These are phyloP conservation scores for Mantamonas sphyraenae DNA, from an alignment of 78 protist species.

Conservation along the genomic window DNA sequence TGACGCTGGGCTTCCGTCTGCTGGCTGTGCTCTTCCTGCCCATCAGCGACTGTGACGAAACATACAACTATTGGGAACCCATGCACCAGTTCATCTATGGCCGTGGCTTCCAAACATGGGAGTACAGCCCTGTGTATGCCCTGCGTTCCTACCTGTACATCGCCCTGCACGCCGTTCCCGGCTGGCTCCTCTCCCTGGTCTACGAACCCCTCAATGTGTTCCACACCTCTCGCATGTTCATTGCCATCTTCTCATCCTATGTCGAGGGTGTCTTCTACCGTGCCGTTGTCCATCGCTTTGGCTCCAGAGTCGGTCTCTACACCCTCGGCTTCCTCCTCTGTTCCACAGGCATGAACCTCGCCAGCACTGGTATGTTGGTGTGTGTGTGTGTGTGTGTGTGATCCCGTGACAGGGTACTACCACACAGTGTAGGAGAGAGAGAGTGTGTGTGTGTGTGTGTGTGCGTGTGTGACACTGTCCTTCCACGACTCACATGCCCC, in stretches of 20 bases:
- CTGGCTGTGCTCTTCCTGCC: background rate
- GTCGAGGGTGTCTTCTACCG: background rate
- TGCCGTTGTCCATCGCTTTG: background rate
- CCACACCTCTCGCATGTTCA: background rate
- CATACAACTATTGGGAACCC: slow-evolving; percentile 73
- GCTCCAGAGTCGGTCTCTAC: background rate
- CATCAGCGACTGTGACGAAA: slow-evolving; percentile 61
- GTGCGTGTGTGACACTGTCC: too few species aligned
- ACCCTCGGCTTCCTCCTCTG: background rate
- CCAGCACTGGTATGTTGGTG: too few species aligned
- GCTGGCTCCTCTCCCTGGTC: background rate
- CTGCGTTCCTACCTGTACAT: slow-evolving; percentile 27
- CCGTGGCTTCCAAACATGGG: slow-evolving; percentile 70
- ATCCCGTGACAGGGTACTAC: too few species aligned
- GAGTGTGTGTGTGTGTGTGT: too few species aligned
- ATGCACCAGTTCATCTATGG: slow-evolving; percentile 37
- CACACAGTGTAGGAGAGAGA: too few species aligned
- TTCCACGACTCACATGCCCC: too few species aligned
- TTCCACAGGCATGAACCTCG: slow-evolving; percentile 3
- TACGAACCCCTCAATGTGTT: background rate
- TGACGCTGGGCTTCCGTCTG: too few species aligned
- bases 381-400: too few species aligned
- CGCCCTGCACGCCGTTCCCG: slow-evolving; percentile 4
- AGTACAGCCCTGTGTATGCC: too few species aligned
- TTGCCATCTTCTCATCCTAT: slow-evolving; percentile 8